A percentile compares a stretch with the other conserved stretches of the same genome.
These are phyloP conservation scores for Cerrena zonata DNA, from an alignment of 1,284 basidiomycete genomes.

Conservation along the genomic window DNA sequence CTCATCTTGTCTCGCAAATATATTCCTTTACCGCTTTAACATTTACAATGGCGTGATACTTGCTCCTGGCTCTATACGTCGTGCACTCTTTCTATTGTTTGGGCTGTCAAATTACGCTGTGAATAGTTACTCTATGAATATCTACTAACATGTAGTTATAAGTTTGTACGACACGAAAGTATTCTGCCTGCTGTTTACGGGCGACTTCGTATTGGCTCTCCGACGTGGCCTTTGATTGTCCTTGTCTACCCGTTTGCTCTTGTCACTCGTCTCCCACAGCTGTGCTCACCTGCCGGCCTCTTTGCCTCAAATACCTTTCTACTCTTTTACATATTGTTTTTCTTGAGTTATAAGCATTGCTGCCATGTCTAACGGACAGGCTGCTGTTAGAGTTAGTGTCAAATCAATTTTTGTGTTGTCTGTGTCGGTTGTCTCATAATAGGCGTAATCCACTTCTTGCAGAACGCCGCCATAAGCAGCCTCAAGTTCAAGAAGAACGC, in stretches of 20 bases:
- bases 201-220: conserved; percentile 57
- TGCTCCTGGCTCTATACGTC: no score
- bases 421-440: conserved; percentile 22
- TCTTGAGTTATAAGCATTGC: conserved; percentile 2
- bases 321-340: conserved; percentile 5
- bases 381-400: conserved; percentile 37
- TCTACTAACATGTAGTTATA: neutral
- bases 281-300: conserved; percentile 8
- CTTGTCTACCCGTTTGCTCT: conserved; percentile 24
- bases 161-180: neutral
- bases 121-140: no score
- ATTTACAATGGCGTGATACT: no score
- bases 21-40: no score
- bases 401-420: conserved; percentile 14
- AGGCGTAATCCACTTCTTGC: conserved; percentile 14
- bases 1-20: no score
- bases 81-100: no score
- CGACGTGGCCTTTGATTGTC: conserved; percentile 32
- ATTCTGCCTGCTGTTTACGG: conserved; percentile 25
- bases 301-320: conserved; percentile 13
- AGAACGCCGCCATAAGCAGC: conserved; percentile 57
- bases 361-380: conserved; percentile 34
- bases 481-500: conserved; percentile 51
- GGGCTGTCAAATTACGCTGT: no score
- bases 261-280: conserved; percentile 13